phyloP scores from a whole-genome alignment of 2,329 filamentous ascomycete genomes.

The Hymenoscyphus occultus region DNA sequence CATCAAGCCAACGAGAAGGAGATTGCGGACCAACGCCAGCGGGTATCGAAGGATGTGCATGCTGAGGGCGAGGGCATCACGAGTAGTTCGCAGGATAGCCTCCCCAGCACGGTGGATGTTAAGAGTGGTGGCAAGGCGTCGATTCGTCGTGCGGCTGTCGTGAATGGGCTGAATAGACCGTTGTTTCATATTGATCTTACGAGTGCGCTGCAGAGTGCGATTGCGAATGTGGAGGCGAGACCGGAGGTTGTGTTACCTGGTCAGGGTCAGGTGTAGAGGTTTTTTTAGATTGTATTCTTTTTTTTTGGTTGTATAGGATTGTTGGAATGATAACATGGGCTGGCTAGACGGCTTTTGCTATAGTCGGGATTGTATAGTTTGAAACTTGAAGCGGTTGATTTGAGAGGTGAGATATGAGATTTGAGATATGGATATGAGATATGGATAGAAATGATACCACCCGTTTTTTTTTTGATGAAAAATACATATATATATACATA shows the following conservation, averaged over 20 bases:
- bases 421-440: no score
- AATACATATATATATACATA: no score
- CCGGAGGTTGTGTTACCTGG: background rate
- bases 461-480: no score
- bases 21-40: conserved; percentile 27
- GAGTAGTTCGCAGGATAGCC: conserved; percentile 22
- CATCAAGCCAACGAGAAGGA: conserved; percentile 56
- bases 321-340: no score
- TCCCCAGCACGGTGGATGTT: conserved; percentile 20
- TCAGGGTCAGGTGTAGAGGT: background rate
- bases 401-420: no score
- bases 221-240: conserved; percentile 69
- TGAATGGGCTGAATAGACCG: conserved; percentile 84
- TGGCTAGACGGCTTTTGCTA: no score
- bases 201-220: conserved; percentile 81
- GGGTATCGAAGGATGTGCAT: background rate
- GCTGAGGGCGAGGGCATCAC: conserved; percentile 33
- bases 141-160: conserved; percentile 58
- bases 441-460: no score
- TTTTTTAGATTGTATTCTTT: background rate
- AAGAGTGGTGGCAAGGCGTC: conserved; percentile 14
- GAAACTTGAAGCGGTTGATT: no score
- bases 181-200: conserved; percentile 94
- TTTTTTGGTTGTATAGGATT: background rate
- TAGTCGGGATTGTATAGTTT: no score